phyloP scores from a whole-genome alignment of 139 green algal genomes.

The Dunaliella sp. region DNA sequence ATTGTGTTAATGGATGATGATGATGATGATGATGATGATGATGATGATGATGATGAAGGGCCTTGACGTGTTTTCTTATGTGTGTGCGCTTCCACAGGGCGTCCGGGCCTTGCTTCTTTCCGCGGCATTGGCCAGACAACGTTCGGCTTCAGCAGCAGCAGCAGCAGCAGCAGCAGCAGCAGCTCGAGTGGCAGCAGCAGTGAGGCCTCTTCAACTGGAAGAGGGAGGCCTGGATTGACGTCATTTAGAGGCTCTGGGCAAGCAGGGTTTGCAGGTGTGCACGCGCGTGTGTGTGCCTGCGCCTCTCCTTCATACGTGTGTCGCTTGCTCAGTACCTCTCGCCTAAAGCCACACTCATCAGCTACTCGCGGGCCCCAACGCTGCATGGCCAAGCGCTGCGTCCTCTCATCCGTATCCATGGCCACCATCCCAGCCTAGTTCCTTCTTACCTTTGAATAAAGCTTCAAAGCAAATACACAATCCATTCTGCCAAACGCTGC shows the following conservation, averaged over 20 bases:
- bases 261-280: background rate
- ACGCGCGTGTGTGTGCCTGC: background rate
- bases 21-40: background rate
- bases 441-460: background rate
- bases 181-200: background rate
- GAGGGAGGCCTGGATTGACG: background rate
- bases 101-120: conserved; percentile 2
- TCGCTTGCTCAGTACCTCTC: background rate
- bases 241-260: background rate
- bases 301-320: background rate
- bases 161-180: background rate
- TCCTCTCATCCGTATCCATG: background rate
- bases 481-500: no score
- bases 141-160: background rate
- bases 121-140: background rate
- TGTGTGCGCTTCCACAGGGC: background rate
- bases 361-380: no score
- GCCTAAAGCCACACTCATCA: no score
- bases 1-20: no score
- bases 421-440: background rate
- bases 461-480: background rate
- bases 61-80: background rate
- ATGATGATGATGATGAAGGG: background rate
- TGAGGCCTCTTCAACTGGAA: background rate
- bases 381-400: background rate